Base-by-base conservation (phyloP, 176 grass and related monocot species). In the Hsuehochloa calcarea region DNA sequence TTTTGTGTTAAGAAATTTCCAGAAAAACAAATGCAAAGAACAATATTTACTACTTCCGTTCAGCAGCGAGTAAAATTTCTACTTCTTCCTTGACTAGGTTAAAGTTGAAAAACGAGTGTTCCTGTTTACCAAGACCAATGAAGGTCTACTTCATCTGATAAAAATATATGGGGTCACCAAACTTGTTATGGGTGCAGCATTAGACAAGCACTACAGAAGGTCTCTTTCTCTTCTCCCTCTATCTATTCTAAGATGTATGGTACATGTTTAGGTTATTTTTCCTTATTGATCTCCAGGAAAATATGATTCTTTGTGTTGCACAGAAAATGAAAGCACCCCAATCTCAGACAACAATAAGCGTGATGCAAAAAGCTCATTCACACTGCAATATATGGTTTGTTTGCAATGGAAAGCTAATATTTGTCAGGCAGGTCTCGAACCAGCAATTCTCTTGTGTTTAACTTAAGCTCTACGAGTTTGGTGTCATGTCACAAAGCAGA, bases 381-480 rank as follows among this genome's bases (percentile, higher is more conserved):
- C 49, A 73, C 65, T 90, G 78, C 77, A 82, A 77, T 45, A 82
- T 90, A 81, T 85, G 70, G 65, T 90, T 90, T 85, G 65, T 90
- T 81, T 90, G 88, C 83, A 90, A 90, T 8, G 62, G 77, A 19
- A 70, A 85, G 12, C 78, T 82, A 26, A 77, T 76, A 41, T 85
- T 29, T 60, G 59, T 79, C 15, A 90, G 83, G 88, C 86, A 70
- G 54, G 81, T 34, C 60, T 70, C 7, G 8, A 47, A 27, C 31
- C 25, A 22, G 19, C 14, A 39, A 5, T 79, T 69, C 12, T 73
- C 10, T 52, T 87, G 3, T 63, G 23, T 62, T 72, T 6, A 25
- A 43, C 59, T 79, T 45, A 37, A 64, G 10, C 14, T 9, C 4
- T 14, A 31, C 54, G 22, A 9, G 12, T 45, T 43, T 46, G 39